phyloP scores from a whole-genome alignment of 805 yeast genomes.

The Candida maris region DNA sequence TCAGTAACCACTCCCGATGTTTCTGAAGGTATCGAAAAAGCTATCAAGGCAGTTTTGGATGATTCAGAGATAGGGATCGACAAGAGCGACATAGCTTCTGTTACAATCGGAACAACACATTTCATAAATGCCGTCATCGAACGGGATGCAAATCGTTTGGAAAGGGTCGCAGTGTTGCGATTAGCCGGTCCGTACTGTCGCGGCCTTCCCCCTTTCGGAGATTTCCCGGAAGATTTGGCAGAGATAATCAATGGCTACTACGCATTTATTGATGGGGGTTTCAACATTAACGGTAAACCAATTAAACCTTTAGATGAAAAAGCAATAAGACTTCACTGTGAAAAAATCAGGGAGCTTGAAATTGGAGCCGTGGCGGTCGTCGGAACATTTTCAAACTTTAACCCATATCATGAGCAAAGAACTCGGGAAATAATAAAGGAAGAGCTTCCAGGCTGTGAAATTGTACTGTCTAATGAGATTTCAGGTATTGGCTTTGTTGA shows the following conservation, averaged over 20 bases:
- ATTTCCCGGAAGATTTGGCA: neutral
- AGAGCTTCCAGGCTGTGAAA: conserved; percentile 30
- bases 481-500: conserved; percentile 42
- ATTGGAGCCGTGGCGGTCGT: conserved; percentile 36
- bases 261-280: neutral
- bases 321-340: conserved; percentile 8
- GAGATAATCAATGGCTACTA: neutral
- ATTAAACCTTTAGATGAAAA: conserved; percentile 20
- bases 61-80: conserved; percentile 5
- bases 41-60: conserved; percentile 33
- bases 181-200: neutral
- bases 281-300: neutral
- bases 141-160: neutral
- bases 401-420: conserved; percentile 33
- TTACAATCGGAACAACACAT: neutral
- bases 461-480: conserved; percentile 37
- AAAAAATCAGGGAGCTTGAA: conserved; percentile 30
- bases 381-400: conserved; percentile 39
- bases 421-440: conserved; percentile 30
- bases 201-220: neutral
- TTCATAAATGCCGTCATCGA: neutral
- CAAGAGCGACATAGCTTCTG: neutral
- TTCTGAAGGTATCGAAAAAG: conserved; percentile 38
- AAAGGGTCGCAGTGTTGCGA: neutral
- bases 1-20: conserved; percentile 43